Conservation (phyloP, 2,329 filamentous ascomycete genomes). For the Ramularia collo-cygni region DNA sequence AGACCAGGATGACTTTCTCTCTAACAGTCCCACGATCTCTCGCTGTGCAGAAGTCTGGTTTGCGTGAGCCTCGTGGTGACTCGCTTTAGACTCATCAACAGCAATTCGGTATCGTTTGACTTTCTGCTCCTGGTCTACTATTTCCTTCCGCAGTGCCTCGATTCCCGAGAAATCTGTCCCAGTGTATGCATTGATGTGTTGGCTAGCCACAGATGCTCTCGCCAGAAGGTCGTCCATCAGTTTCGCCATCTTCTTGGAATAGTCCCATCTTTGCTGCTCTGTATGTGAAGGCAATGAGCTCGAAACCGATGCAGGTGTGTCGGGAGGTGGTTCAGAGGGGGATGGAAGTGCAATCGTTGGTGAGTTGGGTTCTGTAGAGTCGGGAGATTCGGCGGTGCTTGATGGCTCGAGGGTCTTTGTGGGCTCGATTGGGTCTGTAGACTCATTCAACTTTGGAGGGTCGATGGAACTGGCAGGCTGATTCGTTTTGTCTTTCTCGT, state of each 20-base stretch:
- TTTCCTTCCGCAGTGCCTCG: constrained; percentile 73
- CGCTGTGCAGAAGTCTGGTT: constrained; percentile 84
- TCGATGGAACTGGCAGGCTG: constrained; percentile 8
- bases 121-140: constrained; percentile 56
- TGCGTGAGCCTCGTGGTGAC: constrained; percentile 76
- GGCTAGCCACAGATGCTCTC: constrained; percentile 75
- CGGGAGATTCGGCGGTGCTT: too few relatives aligned
- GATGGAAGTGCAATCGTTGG: not conserved
- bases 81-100: constrained; percentile 64
- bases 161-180: constrained; percentile 82
- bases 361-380: constrained; percentile 1
- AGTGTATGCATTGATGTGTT: constrained; percentile 87
- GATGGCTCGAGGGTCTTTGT: too few relatives aligned
- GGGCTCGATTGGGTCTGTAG: not conserved
- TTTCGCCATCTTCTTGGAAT: constrained; percentile 56
- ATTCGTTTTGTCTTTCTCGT: constrained; percentile 4
- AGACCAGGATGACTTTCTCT: constrained; percentile 89
- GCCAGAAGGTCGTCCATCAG: constrained; percentile 87
- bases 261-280: constrained; percentile 48
- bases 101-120: constrained; percentile 54
- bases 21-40: constrained; percentile 88
- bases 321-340: not conserved
- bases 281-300: constrained; percentile 46
- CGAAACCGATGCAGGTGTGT: constrained; percentile 11
- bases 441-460: constrained; percentile 2